These are phyloP conservation scores for Boletus mariae DNA, from an alignment of 1,284 basidiomycete genomes.

Conservation along the genomic window DNA sequence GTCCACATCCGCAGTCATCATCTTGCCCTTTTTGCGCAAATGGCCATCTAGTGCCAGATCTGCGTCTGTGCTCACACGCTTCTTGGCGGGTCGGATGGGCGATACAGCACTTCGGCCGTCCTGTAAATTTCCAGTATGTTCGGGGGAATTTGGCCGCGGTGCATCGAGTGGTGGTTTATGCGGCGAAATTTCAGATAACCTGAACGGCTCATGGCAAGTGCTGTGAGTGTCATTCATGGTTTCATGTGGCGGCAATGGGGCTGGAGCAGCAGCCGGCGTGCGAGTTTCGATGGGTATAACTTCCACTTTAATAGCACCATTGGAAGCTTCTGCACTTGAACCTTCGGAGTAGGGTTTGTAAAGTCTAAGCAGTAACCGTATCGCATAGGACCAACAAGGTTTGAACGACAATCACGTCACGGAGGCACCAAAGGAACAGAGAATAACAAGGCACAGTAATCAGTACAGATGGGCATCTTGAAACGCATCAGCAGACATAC, in stretches of 20 bases:
- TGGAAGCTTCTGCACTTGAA: constrained; percentile 6
- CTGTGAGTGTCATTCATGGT: constrained; percentile 4
- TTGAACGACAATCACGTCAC: constrained; percentile 26
- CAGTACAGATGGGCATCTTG: constrained; percentile 16
- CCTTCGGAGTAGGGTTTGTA: constrained; percentile 21
- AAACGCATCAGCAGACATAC: constrained; percentile 26
- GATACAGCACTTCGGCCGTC: constrained; percentile 18
- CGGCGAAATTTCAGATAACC: constrained; percentile 51
- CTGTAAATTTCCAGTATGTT: constrained; percentile 15
- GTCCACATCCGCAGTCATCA: constrained; percentile 5
- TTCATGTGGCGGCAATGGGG: constrained; percentile 2
- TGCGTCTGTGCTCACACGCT: constrained; percentile 27
- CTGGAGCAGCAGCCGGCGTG: neutral
- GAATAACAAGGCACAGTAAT: constrained; percentile 24
- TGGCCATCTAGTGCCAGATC: constrained; percentile 20
- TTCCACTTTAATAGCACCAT: constrained; percentile 9
- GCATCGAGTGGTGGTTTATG: constrained; percentile 28
- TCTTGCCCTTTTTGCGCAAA: constrained; percentile 32
- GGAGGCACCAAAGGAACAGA: constrained; percentile 14
- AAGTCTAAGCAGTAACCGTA: constrained; percentile 26
- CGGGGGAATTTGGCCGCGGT: constrained; percentile 8
- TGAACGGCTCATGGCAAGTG: constrained; percentile 33
- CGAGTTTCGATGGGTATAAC: constrained; percentile 4
- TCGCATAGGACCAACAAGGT: constrained; percentile 20
- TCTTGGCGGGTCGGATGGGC: constrained; percentile 33